A percentile compares a stretch with the other conserved stretches of the same genome.
Conservation (phyloP, 2,329 filamentous ascomycete species). For the Aspergillus niger region DNA sequence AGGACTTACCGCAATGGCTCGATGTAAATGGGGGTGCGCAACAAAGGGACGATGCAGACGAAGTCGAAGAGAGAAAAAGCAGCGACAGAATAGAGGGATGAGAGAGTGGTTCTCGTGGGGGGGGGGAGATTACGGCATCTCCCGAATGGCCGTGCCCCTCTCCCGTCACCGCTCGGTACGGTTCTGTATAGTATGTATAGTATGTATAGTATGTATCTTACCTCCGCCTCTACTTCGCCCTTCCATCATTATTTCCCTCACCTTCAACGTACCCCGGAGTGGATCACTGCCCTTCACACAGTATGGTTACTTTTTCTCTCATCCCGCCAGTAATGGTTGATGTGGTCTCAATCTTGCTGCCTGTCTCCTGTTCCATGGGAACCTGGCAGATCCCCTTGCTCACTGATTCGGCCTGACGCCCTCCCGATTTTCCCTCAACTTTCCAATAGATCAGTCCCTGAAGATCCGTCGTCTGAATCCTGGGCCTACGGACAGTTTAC, state of each 20-base stretch:
- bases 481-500: background rate
- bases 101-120: constrained; percentile 17
- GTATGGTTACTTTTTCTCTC: constrained; percentile 3
- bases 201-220: background rate
- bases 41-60: constrained; percentile 3
- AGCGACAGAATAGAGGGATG: constrained; percentile 4
- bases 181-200: background rate
- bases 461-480: constrained; percentile 1
- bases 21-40: background rate
- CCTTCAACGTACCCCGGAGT: background rate
- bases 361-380: background rate
- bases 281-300: background rate
- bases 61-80: constrained; percentile 3
- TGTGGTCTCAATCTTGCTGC: constrained; percentile 4
- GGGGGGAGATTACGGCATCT: constrained; percentile 12
- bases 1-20: constrained; percentile 2
- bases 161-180: background rate
- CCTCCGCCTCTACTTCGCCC: background rate
- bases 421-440: constrained; percentile 1
- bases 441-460: constrained; percentile 6
- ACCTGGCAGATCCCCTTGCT: background rate
- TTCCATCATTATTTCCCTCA: background rate
- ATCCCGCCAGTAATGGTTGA: constrained; percentile 2
- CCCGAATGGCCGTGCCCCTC: constrained; percentile 6
- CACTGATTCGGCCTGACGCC: background rate